Conservation (phyloP, 345 rosid species). For the Dovyalis caffra region DNA sequence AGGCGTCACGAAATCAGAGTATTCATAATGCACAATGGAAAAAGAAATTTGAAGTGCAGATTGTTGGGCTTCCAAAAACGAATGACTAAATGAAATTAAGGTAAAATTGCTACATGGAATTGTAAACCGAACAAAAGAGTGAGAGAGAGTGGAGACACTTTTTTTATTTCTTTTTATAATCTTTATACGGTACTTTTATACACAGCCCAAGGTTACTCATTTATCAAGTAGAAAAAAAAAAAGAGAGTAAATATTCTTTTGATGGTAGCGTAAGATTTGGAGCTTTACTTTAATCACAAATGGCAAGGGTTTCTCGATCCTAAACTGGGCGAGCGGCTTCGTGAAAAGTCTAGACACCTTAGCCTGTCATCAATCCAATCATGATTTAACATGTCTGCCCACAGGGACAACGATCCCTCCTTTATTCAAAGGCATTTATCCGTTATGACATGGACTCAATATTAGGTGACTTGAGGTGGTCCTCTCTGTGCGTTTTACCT, state of each 20-base stretch:
- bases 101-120: background rate
- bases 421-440: slow-evolving; percentile 16
- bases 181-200: too few relatives aligned
- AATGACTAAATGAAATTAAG: background rate
- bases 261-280: background rate
- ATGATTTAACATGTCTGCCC: slow-evolving; percentile 19
- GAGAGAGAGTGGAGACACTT: background rate
- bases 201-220: too few relatives aligned
- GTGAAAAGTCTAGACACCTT: background rate
- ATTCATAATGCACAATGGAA: background rate
- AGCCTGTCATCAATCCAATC: slow-evolving; percentile 16
- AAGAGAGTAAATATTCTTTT: background rate
- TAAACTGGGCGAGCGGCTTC: background rate
- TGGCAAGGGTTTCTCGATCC: background rate
- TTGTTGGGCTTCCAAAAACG: background rate
- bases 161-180: background rate
- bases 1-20: slow-evolving; percentile 13
- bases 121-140: background rate
- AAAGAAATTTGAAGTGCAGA: background rate
- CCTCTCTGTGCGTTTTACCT: background rate
- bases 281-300: background rate
- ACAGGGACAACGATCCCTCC: background rate
- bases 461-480: slow-evolving; percentile 12
- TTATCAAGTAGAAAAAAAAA: too few relatives aligned
- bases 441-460: slow-evolving; percentile 11